Conservation (phyloP, 305 asterid species). For the Fraxinus latifolia region DNA sequence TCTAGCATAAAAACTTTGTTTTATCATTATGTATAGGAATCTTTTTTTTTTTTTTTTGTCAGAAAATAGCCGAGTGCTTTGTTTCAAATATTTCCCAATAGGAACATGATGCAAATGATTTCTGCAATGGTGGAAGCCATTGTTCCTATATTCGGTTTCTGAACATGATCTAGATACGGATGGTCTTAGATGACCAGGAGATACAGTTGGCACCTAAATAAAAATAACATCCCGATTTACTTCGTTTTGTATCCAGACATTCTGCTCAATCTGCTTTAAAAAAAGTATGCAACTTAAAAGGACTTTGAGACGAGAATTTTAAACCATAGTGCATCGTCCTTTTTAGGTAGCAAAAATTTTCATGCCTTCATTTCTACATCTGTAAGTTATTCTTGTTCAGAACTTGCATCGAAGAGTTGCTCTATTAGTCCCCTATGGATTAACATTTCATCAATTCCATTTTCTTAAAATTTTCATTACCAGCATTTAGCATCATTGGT, state of each 20-base stretch:
- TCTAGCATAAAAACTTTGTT: background rate
- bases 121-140: background rate
- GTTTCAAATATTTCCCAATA: background rate
- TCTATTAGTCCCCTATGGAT: no score
- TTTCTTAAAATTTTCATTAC: no score
- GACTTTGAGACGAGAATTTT: background rate
- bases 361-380: no score
- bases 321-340: background rate
- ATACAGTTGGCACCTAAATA: background rate
- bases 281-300: background rate
- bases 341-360: background rate
- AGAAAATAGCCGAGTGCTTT: background rate
- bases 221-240: background rate
- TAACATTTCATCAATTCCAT: no score
- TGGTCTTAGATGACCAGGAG: background rate
- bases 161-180: background rate
- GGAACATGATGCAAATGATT: background rate
- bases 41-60: background rate
- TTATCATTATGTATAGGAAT: background rate
- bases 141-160: background rate
- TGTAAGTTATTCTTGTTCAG: no score
- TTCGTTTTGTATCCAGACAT: background rate
- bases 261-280: background rate
- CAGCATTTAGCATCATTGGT: no score
- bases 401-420: no score